These are phyloP conservation scores for Skeletonema potamos DNA, from an alignment of 108 stramenopile species.

Conservation along the genomic window DNA sequence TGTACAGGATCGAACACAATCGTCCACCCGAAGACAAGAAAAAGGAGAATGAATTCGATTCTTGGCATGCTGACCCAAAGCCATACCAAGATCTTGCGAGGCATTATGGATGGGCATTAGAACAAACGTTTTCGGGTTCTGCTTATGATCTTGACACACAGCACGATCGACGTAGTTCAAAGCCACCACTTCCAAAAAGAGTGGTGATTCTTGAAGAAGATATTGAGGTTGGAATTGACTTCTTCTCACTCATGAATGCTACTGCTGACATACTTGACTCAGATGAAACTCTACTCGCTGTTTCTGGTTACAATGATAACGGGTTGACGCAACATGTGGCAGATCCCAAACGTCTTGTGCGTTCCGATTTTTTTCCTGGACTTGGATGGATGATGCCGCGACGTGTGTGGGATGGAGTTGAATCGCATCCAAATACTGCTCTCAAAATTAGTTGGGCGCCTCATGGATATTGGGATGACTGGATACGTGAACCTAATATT, in stretches of 20 bases:
- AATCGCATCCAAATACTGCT: constrained; percentile 50
- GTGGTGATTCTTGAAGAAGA: constrained; percentile 93
- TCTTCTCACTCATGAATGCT: constrained; percentile 87
- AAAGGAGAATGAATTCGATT: constrained; percentile 4
- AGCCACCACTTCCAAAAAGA: constrained; percentile 38
- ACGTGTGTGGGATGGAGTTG: constrained; percentile 58
- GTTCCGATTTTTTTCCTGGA: constrained; percentile 94
- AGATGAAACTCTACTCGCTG: constrained; percentile 75
- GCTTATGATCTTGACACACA: constrained; percentile 10
- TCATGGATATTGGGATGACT: constrained; percentile 93
- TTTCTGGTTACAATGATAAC: constrained; percentile 96
- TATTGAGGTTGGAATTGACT: constrained; percentile 87
- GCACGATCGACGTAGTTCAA: constrained; percentile 19
- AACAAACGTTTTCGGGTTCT: constrained; percentile 60
- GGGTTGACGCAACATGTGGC: constrained; percentile 60
- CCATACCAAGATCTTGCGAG: constrained; percentile 68
- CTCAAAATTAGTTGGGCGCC: constrained; percentile 64
- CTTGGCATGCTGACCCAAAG: constrained; percentile 10
- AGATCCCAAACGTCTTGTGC: constrained; percentile 56
- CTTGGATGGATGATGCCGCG: constrained; percentile 95
- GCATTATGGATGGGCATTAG: constrained; percentile 88
- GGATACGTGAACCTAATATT: constrained; percentile 87
- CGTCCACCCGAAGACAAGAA: constrained; percentile 8
- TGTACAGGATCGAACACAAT: constrained; percentile 56
- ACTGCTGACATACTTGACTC: constrained; percentile 78